Evolutionary conservation across 2,329 filamentous ascomycete species (phyloP).

Genomic region (Aspergillus sp.): DNA sequence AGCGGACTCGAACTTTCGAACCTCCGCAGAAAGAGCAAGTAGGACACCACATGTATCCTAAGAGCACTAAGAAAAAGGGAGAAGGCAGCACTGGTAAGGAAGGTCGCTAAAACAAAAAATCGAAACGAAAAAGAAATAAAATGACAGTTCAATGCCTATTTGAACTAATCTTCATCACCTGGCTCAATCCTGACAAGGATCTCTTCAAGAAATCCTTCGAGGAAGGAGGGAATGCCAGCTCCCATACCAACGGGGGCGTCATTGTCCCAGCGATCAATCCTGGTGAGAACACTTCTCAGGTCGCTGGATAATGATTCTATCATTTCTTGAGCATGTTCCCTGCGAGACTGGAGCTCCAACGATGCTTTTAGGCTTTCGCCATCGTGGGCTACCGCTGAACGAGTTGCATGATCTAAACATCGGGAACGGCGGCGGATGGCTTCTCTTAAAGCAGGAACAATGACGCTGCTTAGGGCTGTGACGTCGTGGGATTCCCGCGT

Average conservation of each 20-base stretch:
- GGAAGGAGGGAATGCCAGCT: constrained; percentile 79
- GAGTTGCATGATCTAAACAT: constrained; percentile 49
- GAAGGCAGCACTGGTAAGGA: constrained; percentile 1
- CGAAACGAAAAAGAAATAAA: not conserved
- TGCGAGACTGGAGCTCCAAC: constrained; percentile 57
- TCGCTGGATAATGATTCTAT: constrained; percentile 79
- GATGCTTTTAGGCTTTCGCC: constrained; percentile 48
- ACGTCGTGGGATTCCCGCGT: constrained; percentile 58
- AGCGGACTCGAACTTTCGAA: not conserved
- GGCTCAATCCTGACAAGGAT: constrained; percentile 89
- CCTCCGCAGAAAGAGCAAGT: no score
- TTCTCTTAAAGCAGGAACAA: constrained; percentile 88
- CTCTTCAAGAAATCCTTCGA: constrained; percentile 92
- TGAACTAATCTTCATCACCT: constrained; percentile 39
- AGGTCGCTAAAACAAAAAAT: not conserved
- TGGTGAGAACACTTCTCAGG: constrained; percentile 77
- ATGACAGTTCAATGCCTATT: not conserved
- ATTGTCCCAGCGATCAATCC: constrained; percentile 87
- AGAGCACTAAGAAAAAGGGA: not conserved
- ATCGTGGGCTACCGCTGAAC: constrained; percentile 48
- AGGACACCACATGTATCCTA: not conserved
- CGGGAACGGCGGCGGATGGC: constrained; percentile 76
- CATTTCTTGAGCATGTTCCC: constrained; percentile 79
- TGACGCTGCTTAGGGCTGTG: constrained; percentile 85
- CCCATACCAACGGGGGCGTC: constrained; percentile 91